Conservation (phyloP, 352 stramenopile genomes). For the Globisporangium sylvaticum region DNA sequence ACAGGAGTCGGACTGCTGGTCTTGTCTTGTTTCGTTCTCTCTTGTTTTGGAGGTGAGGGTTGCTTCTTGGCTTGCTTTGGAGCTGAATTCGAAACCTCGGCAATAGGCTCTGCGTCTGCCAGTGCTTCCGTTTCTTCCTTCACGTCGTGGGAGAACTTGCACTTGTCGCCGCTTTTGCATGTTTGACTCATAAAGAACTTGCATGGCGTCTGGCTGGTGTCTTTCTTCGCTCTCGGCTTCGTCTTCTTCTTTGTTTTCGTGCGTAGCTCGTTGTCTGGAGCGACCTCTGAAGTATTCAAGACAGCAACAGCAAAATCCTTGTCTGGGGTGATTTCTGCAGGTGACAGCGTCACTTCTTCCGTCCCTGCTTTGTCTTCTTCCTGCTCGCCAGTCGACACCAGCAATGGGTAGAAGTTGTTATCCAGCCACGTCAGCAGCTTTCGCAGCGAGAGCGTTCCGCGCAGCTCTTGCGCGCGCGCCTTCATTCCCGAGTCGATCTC, state of each 20-base stretch:
- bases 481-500: constrained; percentile 35
- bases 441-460: constrained; percentile 49
- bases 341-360: neutral
- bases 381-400: constrained; percentile 5
- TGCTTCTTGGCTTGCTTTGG: neutral
- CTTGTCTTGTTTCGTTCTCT: constrained; percentile 10
- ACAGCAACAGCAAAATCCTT: neutral
- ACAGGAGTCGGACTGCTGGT: neutral
- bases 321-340: neutral
- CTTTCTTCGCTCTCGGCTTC: constrained; percentile 6
- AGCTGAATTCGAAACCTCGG: neutral
- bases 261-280: neutral
- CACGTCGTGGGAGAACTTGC: constrained; percentile 52
- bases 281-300: neutral
- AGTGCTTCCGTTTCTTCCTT: constrained; percentile 9
- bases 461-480: constrained; percentile 30
- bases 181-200: constrained; percentile 44
- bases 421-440: constrained; percentile 83
- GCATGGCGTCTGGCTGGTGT: constrained; percentile 26
- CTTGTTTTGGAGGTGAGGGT: neutral
- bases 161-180: constrained; percentile 58
- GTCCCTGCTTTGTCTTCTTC: neutral
- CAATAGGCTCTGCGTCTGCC: neutral
- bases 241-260: neutral
- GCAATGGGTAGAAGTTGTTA: constrained; percentile 61